Conservation (phyloP, 2,329 filamentous ascomycete genomes). For the Ceratocystis diversiconidia region DNA sequence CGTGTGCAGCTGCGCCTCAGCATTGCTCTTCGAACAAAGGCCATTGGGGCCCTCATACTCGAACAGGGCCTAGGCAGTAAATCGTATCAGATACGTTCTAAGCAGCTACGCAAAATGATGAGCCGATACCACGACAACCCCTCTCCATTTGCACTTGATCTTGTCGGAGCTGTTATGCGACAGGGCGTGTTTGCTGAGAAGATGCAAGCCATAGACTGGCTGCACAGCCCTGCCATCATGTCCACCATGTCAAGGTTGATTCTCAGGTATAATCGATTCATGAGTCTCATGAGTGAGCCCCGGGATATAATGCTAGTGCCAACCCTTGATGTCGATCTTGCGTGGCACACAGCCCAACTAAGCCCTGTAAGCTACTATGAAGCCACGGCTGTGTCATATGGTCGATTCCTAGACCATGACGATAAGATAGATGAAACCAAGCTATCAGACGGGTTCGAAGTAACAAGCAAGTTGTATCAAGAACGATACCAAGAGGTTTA, state of each 20-base stretch:
- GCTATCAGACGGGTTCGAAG: conserved; percentile 53
- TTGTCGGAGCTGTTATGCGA: conserved; percentile 49
- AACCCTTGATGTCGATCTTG: conserved; percentile 60
- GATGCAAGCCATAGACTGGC: conserved; percentile 63
- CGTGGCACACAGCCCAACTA: conserved; percentile 72
- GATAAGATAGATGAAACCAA: conserved; percentile 63
- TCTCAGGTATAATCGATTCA: conserved; percentile 50
- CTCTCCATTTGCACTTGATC: conserved; percentile 50
- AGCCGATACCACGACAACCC: conserved; percentile 54
- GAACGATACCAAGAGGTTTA: conserved; percentile 52
- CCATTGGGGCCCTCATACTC: background rate
- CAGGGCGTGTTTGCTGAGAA: conserved; percentile 56
- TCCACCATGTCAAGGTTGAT: conserved; percentile 52
- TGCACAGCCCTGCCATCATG: conserved; percentile 52
- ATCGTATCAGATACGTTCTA: background rate
- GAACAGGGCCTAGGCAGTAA: background rate
- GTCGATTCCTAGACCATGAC: conserved; percentile 62
- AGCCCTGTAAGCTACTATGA: conserved; percentile 47
- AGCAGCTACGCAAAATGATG: conserved; percentile 49
- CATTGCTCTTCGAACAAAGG: background rate
- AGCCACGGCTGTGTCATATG: conserved; percentile 35
- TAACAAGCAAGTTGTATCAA: conserved; percentile 58
- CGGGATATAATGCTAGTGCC: conserved; percentile 43
- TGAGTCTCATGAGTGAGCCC: conserved; percentile 40
- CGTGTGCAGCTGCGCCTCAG: background rate